Base-by-base conservation (phyloP, 768 basidiomycete genomes). In the Pulveroboletus ravenelii region DNA sequence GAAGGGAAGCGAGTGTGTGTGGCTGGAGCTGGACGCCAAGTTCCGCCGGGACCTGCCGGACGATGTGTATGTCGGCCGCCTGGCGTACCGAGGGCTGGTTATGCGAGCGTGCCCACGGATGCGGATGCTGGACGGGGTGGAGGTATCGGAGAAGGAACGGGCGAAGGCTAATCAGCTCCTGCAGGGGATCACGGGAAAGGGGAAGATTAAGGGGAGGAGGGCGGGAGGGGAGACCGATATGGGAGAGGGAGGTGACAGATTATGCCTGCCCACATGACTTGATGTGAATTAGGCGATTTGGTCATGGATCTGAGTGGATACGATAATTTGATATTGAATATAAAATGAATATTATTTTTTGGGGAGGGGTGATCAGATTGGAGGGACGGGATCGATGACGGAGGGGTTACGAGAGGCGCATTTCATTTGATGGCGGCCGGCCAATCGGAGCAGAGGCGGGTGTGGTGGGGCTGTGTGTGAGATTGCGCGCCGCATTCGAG, bases 41-140 rank as follows among this genome's bases (percentile, higher is more conserved):
- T 97, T 94, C 76, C 83, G 94, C 17, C 84, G 87, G 63, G 85
- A 89, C 56, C 77, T 99, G 43, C 94, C 95, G 43, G 89, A 97
- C 70, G 85, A 80, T 44, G 80, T 79, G 66, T 97, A 97, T 66
- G 80, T 88, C 42, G 89, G 88, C 20, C 82, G 95, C 36, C 75
- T 94, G 30, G 88, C 83, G 40, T 98, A 97, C 71, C 85, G 95
- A 40, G 93, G 93, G 36, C 74, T 93, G 49, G 74, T 95, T 41
- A 92, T 94, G 88, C 72, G 81, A 23, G 82, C 79, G 30, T 91
- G 89, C 63, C 65, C 72, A 27, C 68, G 74, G 31, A 70, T 97
- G 57, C 73, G 77, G 61, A 70, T 84, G 74, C 70, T 99, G 62
- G 95, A 99, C 71, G 95, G 95, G 48, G 81, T 98, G 62, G 77